These are phyloP conservation scores for Intubia oerlemansii DNA, from an alignment of 2,329 filamentous ascomycete species.

Conservation along the genomic window DNA sequence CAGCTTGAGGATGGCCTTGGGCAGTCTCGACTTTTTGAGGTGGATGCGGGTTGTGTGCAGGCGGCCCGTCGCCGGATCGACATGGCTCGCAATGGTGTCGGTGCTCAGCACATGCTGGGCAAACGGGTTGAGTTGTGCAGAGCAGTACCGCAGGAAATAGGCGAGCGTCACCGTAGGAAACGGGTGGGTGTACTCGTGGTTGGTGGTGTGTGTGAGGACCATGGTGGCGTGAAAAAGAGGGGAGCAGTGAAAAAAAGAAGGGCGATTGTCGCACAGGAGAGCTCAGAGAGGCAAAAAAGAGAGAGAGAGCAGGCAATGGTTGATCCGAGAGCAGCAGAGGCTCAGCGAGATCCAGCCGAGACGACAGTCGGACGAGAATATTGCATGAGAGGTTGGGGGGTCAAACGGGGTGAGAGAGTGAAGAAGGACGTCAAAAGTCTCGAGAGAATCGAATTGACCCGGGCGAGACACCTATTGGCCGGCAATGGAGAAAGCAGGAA, in stretches of 20 bases:
- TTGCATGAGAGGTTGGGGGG: no score
- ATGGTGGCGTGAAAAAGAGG: slow-evolving; percentile 15
- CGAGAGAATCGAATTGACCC: no score
- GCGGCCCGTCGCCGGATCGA: slow-evolving; percentile 53
- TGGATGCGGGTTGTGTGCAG: slow-evolving; percentile 63
- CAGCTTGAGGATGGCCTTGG: slow-evolving; percentile 52
- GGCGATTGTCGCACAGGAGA: background rate
- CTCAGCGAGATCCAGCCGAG: slow-evolving; percentile 6
- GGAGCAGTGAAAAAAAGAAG: background rate
- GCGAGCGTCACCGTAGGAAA: slow-evolving; percentile 73
- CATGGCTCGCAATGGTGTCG: slow-evolving; percentile 55
- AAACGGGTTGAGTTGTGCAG: slow-evolving; percentile 51
- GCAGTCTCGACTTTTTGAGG: slow-evolving; percentile 62
- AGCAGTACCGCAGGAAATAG: slow-evolving; percentile 74
- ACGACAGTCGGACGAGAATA: no score
- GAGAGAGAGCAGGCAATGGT: background rate
- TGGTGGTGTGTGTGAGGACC: slow-evolving; percentile 43
- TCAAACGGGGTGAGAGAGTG: no score
- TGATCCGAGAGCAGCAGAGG: slow-evolving; percentile 6
- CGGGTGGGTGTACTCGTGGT: slow-evolving; percentile 57
- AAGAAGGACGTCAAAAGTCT: no score
- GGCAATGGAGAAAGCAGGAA: no score
- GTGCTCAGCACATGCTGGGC: slow-evolving; percentile 64
- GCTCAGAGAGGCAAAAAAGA: no score
- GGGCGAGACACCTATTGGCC: no score